Evolutionary conservation across 2,329 filamentous ascomycete genomes (phyloP).

Genomic region (Cryoendolithus antarcticus): DNA sequence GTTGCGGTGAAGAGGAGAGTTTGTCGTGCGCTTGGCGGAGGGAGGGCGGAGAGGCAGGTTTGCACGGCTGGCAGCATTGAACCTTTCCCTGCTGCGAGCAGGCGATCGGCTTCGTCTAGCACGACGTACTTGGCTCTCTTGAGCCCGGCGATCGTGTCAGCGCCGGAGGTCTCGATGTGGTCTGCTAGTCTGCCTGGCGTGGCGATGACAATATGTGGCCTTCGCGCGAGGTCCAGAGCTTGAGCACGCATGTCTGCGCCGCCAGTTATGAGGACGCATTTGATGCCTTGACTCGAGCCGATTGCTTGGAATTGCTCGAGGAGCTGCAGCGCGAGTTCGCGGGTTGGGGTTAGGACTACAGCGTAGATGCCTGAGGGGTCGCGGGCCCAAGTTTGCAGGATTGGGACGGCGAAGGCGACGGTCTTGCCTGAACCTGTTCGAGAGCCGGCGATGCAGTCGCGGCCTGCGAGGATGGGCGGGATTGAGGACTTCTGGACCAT

Average conservation of each 20-base stretch:
- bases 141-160: slow-evolving; percentile 77
- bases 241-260: slow-evolving; percentile 87
- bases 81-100: slow-evolving; percentile 62
- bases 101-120: slow-evolving; percentile 86
- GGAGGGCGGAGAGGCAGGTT: slow-evolving; percentile 71
- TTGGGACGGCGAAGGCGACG: slow-evolving; percentile 86
- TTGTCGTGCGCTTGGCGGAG: slow-evolving; percentile 66
- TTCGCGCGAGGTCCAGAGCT: slow-evolving; percentile 66
- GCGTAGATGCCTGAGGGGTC: slow-evolving; percentile 88
- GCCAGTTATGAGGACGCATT: slow-evolving; percentile 79
- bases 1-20: slow-evolving; percentile 95
- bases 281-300: slow-evolving; percentile 74
- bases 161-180: slow-evolving; percentile 80
- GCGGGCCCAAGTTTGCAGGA: slow-evolving; percentile 83
- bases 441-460: slow-evolving; percentile 90
- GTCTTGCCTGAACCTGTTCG: slow-evolving; percentile 96
- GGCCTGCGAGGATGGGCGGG: slow-evolving; percentile 77
- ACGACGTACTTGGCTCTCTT: slow-evolving; percentile 73
- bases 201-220: slow-evolving; percentile 86
- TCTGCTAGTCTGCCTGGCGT: slow-evolving; percentile 89
- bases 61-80: slow-evolving; percentile 94
- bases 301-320: slow-evolving; percentile 94
- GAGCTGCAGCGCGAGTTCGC: slow-evolving; percentile 90
- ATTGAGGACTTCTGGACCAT: slow-evolving; percentile 90
- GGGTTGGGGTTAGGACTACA: slow-evolving; percentile 76